Evolutionary conservation across 2,329 filamentous ascomycete genomes (phyloP).

Genomic region (Trichoderma atroviride): DNA sequence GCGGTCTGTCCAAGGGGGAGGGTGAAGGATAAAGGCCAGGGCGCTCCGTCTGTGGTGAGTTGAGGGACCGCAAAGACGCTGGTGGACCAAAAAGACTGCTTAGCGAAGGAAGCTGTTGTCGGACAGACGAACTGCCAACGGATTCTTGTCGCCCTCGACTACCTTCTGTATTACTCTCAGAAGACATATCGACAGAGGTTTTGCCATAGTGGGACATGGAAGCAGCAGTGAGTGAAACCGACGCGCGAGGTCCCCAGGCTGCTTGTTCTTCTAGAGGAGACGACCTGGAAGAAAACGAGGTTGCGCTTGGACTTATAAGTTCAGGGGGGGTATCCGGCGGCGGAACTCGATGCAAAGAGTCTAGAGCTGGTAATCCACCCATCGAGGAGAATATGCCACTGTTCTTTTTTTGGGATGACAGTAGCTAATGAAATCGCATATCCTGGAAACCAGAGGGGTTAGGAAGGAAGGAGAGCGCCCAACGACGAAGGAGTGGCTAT

Average conservation of each 20-base stretch:
- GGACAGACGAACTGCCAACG: conserved; percentile 36
- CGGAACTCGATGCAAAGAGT: conserved; percentile 54
- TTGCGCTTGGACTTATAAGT: conserved; percentile 55
- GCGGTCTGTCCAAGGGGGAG: conserved; percentile 53
- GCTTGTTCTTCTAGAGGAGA: conserved; percentile 48
- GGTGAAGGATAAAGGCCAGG: conserved; percentile 46
- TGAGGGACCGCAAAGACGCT: conserved; percentile 46
- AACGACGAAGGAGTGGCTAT: not conserved
- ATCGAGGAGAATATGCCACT: conserved; percentile 48
- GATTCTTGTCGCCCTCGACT: conserved; percentile 42
- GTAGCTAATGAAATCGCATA: conserved; percentile 24
- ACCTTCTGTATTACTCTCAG: conserved; percentile 44
- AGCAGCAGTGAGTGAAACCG: conserved; percentile 52
- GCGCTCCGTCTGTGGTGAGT: conserved; percentile 52
- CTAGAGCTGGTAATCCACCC: conserved; percentile 56
- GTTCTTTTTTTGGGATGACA: not conserved
- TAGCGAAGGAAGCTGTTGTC: conserved; percentile 58
- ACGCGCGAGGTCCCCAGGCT: conserved; percentile 46
- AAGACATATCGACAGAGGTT: conserved; percentile 47
- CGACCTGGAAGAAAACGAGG: conserved; percentile 50
- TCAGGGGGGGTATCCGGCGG: conserved; percentile 59
- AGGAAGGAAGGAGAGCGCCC: conserved; percentile 8
- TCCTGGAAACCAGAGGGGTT: conserved; percentile 7
- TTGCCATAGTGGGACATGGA: conserved; percentile 61
- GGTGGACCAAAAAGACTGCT: conserved; percentile 60